A percentile compares a stretch with the other conserved stretches of the same genome.
Conservation (phyloP, 345 rosid species). For the Eucalyptus brandiana region DNA sequence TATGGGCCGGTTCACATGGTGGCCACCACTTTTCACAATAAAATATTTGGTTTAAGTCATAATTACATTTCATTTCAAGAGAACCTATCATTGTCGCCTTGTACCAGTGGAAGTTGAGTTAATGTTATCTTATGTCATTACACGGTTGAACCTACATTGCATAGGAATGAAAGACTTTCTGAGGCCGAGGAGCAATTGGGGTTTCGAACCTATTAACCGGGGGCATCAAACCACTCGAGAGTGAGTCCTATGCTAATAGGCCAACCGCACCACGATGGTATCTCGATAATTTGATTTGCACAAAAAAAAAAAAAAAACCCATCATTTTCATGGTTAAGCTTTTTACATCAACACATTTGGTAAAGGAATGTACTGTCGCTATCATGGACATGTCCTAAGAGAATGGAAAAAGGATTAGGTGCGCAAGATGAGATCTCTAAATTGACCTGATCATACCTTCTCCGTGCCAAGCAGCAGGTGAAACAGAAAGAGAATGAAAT, state of each 20-base stretch:
- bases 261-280: background rate
- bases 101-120: background rate
- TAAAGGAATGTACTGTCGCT: background rate
- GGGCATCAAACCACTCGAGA: background rate
- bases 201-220: background rate
- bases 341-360: background rate
- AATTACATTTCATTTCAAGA: background rate
- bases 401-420: background rate
- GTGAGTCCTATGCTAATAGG: background rate
- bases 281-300: background rate
- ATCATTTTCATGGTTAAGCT: background rate
- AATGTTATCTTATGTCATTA: too few relatives aligned
- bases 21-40: background rate
- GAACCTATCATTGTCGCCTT: rapidly evolving
- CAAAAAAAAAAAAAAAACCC: background rate
- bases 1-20: background rate
- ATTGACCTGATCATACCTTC: background rate
- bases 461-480: background rate
- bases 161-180: background rate
- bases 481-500: background rate
- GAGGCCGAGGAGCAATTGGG: background rate
- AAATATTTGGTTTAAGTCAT: background rate
- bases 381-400: background rate
- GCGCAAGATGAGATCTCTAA: background rate
- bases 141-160: too few relatives aligned